A percentile compares a stretch with the other conserved stretches of the same genome.
These are phyloP conservation scores for Aristolochia californica DNA, from an alignment of 164 flowering plant genomes.

Conservation along the genomic window DNA sequence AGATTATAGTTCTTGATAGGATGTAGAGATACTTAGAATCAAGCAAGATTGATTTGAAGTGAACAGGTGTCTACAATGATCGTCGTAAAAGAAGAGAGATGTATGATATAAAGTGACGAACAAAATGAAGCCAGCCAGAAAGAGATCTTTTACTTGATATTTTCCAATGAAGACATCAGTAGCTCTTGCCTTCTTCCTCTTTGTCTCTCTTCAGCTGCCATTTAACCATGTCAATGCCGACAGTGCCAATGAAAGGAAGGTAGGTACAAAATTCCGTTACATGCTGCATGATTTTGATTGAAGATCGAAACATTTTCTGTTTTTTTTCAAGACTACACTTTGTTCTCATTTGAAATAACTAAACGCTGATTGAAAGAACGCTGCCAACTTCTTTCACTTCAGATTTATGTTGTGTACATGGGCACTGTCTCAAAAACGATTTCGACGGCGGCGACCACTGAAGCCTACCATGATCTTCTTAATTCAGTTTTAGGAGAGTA, in stretches of 20 bases:
- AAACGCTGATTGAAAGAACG: no score
- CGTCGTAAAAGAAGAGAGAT: no score
- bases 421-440: not conserved
- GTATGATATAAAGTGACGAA: no score
- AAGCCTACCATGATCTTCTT: not conserved
- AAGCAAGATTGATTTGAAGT: no score
- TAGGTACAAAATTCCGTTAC: not conserved
- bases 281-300: not conserved
- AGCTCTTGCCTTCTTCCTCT: not conserved
- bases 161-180: not conserved
- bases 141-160: no score
- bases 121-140: no score
- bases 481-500: not conserved
- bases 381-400: not conserved
- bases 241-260: not conserved
- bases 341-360: no score
- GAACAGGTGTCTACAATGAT: no score
- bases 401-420: not conserved
- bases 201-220: not conserved
- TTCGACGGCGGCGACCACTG: not conserved
- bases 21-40: no score
- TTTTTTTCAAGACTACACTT: not conserved
- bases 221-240: not conserved
- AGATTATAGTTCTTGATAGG: no score
- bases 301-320: not conserved